A percentile compares a stretch with the other conserved stretches of the same genome.
Evolutionary conservation across 2,329 filamentous ascomycete species (phyloP).

Genomic region (Cladosporium phlei): DNA sequence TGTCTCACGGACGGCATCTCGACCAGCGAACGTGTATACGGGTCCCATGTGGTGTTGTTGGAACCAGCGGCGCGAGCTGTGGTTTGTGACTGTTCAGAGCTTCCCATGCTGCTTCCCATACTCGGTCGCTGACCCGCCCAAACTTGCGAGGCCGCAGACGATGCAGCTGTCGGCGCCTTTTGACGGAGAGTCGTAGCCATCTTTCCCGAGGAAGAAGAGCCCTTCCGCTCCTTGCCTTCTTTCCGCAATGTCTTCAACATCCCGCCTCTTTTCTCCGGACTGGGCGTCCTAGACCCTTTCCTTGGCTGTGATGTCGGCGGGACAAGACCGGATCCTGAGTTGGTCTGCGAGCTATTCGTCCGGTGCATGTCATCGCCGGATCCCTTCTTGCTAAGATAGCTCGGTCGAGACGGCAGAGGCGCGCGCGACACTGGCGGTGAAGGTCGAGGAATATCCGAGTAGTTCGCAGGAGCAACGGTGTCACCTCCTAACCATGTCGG

Average conservation of each 20-base stretch:
- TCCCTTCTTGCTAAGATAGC: slow-evolving; percentile 45
- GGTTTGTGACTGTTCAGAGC: slow-evolving; percentile 14
- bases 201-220: slow-evolving; percentile 38
- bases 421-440: slow-evolving; percentile 42
- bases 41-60: slow-evolving; percentile 26
- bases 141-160: slow-evolving; percentile 60
- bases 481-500: slow-evolving; percentile 70
- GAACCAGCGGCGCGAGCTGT: neutral
- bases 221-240: slow-evolving; percentile 24
- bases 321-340: slow-evolving; percentile 17
- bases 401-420: slow-evolving; percentile 40
- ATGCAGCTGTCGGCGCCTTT: slow-evolving; percentile 50
- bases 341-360: slow-evolving; percentile 25
- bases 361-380: slow-evolving; percentile 28
- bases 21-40: slow-evolving; percentile 31
- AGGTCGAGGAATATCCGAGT: slow-evolving; percentile 74
- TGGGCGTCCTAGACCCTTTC: slow-evolving; percentile 52
- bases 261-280: slow-evolving; percentile 56
- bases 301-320: slow-evolving; percentile 29
- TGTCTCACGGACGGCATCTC: slow-evolving; percentile 17
- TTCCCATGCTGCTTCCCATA: slow-evolving; percentile 18
- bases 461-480: slow-evolving; percentile 74
- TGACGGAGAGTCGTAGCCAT: slow-evolving; percentile 42
- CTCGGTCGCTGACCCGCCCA: slow-evolving; percentile 41
- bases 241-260: slow-evolving; percentile 44